phyloP scores from a whole-genome alignment of 129 eudicot species.

The Flaveria ramosissima region DNA sequence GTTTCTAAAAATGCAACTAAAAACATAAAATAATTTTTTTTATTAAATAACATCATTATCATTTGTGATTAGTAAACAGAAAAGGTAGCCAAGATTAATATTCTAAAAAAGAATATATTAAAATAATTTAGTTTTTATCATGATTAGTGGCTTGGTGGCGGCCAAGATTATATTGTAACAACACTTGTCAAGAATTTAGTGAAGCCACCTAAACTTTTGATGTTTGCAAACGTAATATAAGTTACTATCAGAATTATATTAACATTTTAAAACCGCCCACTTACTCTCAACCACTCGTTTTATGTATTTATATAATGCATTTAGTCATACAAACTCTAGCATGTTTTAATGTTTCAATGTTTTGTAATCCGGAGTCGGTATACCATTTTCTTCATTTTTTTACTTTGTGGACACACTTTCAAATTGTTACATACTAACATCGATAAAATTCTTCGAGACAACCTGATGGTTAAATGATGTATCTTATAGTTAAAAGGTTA shows the following conservation, averaged over 20 bases:
- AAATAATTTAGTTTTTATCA: too few species aligned
- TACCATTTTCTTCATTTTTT: too few species aligned
- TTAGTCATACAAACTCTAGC: too few species aligned
- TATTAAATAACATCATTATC: not conserved
- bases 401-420: too few species aligned
- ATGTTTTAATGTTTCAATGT: too few species aligned
- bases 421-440: too few species aligned
- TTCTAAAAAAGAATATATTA: not conserved
- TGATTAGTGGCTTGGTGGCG: constrained; percentile 16
- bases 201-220: constrained; percentile 25
- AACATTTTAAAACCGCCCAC: constrained; percentile 36
- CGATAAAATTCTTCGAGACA: too few species aligned
- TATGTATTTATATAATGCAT: too few species aligned
- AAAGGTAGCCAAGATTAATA: not conserved
- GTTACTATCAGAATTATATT: constrained; percentile 26
- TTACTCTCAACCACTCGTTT: constrained; percentile 31
- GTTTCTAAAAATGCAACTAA: constrained; percentile 7
- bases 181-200: constrained; percentile 26
- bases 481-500: too few species aligned
- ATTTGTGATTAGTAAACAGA: not conserved
- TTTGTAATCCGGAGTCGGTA: too few species aligned
- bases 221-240: constrained; percentile 31
- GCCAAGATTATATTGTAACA: constrained; percentile 6
- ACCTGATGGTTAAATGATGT: too few species aligned
- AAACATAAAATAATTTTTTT: not conserved